Conservation (phyloP, 345 rosid species). For the Atalantia buxifolia region DNA sequence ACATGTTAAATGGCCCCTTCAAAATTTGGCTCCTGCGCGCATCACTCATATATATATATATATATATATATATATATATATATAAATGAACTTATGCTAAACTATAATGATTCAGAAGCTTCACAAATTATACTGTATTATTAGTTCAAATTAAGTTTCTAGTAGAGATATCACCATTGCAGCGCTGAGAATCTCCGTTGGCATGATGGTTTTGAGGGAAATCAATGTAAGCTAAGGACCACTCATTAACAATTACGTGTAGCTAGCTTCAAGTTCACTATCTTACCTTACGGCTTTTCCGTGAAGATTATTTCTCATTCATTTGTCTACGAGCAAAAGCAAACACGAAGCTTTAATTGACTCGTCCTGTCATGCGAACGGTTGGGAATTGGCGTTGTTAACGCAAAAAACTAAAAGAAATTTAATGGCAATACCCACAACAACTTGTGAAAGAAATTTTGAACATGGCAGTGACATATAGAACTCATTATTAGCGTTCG, state of each 20-base stretch:
- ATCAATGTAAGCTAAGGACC: not conserved
- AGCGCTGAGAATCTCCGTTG: not conserved
- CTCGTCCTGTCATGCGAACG: not conserved
- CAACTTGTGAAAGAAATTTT: not conserved
- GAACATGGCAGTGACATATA: not conserved
- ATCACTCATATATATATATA: too few species aligned
- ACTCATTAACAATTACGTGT: not conserved
- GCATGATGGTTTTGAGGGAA: not conserved
- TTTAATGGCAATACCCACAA: not conserved
- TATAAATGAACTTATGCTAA: too few species aligned
- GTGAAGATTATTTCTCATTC: not conserved
- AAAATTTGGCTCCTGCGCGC: too few species aligned
- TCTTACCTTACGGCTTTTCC: not conserved
- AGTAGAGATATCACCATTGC: not conserved
- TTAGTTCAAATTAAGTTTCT: too few species aligned
- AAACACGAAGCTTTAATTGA: not conserved
- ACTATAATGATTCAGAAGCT: too few species aligned
- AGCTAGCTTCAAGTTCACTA: too few species aligned
- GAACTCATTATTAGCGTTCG: constrained; percentile 16
- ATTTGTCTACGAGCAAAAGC: not conserved
- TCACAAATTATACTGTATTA: too few species aligned
- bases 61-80: too few species aligned
- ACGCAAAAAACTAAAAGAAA: not conserved
- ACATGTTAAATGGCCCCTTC: too few species aligned
- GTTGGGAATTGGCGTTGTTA: not conserved